Base-by-base conservation (phyloP, 345 rosid species). In the Syzygium oleosum region DNA sequence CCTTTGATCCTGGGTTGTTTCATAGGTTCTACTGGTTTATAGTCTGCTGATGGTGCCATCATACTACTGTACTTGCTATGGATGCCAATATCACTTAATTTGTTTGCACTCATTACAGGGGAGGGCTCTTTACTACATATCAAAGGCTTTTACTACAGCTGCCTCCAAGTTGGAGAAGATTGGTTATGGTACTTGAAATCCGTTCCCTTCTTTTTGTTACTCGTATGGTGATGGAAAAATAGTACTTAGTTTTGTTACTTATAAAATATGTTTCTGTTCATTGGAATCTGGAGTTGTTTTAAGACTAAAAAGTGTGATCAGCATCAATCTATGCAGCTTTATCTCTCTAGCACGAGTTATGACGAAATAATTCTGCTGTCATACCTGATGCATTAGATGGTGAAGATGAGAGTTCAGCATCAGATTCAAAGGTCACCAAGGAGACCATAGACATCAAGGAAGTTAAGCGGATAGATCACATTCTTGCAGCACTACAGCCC, bases 131-230 rank as follows among this genome's bases (percentile, higher is more conserved):
- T 90, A 93, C 89, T 84, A 94, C 88, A 91, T 96, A 91, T 95
- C 99, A 0, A 98, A 94, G 91, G 98, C 99, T 84, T 96, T 98
- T 91, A 91, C 96, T 73, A 90, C 92, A 41, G 98, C 97, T 85
- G 97, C 98, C 41, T 95, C 98, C 27, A 98, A 98, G 92, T 86
- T 96, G 93, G 99, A 98, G 92, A 96, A 96, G 93, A 96, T 94
- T 92, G 97, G 97, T 87, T 95, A 95, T 29, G 99, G 99, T 98
- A 96, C 87, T 59, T 85, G 41, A 85, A 52, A 23, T 77, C 52
- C 7, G 54, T 77, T 78, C 51, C 68, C 63, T 38, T 88, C 88
- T n/a, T 5, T 53, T 17, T 41, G 46, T 85, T 89, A 53, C 78
- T 10, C 2, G 2, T 51, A 86, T 59, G 38, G 53, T 19, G 80